Conservation (phyloP, 345 rosid genomes). For the Punica granatum region DNA sequence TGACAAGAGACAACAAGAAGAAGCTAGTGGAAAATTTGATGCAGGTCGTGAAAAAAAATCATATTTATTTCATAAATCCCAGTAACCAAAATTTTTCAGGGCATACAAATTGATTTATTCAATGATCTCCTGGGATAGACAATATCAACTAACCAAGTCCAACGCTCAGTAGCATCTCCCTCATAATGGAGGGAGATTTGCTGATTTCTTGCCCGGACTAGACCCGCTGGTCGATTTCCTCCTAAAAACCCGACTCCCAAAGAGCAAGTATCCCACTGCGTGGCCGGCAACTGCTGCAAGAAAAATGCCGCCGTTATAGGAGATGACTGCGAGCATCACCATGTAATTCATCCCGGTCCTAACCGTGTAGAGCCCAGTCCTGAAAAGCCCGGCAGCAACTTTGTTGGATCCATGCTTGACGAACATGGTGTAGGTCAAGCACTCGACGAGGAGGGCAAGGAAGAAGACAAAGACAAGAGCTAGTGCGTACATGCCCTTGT, state of each 20-base stretch:
- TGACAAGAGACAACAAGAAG: too few species aligned
- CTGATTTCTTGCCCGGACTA: neutral
- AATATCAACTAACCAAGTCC: neutral
- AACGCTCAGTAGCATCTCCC: neutral
- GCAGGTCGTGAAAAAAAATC: too few species aligned
- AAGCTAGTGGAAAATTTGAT: too few species aligned
- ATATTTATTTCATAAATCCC: too few species aligned
- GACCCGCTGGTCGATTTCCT: slow-evolving; percentile 15
- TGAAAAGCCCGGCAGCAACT: slow-evolving; percentile 42
- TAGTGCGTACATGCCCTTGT: slow-evolving; percentile 52
- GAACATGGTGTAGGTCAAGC: slow-evolving; percentile 32
- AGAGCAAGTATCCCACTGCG: slow-evolving; percentile 58
- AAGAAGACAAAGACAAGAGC: slow-evolving; percentile 55
- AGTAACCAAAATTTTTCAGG: neutral
- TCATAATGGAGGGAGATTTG: neutral
- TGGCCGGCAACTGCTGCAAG: slow-evolving; percentile 62
- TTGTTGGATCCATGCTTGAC: slow-evolving; percentile 43
- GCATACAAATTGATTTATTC: neutral
- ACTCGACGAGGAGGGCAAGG: slow-evolving; percentile 53
- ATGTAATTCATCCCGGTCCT: slow-evolving; percentile 53
- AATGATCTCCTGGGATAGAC: neutral
- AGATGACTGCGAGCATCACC: slow-evolving; percentile 76
- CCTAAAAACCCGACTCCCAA: slow-evolving; percentile 43
- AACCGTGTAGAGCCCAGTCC: slow-evolving; percentile 42
- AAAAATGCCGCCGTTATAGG: slow-evolving; percentile 74